phyloP scores from a whole-genome alignment of 805 yeast species.

The Yarrowia deformans region DNA sequence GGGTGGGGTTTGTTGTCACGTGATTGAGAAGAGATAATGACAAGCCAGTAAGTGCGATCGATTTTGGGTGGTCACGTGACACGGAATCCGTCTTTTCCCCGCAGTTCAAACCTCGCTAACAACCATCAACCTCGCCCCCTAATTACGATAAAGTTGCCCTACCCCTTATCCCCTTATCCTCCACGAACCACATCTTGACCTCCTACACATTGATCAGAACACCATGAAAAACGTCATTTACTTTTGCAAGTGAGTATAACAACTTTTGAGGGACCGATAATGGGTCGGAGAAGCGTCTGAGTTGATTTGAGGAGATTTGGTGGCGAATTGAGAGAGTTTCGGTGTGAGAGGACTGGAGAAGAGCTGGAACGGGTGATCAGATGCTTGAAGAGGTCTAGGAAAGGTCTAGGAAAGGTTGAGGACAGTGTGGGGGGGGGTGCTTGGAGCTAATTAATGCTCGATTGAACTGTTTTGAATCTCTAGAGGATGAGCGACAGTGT shows the following conservation, averaged over 20 bases:
- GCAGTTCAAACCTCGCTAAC: too few species aligned
- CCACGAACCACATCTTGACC: background rate
- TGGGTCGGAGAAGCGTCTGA: background rate
- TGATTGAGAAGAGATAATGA: background rate
- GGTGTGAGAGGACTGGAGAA: too few species aligned
- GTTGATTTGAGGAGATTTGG: background rate
- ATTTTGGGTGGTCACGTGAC: too few species aligned
- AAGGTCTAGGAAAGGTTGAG: too few species aligned
- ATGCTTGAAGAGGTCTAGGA: too few species aligned
- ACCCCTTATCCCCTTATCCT: background rate
- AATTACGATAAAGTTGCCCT: background rate
- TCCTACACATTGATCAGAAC: background rate
- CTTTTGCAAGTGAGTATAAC: slow-evolving; percentile 35
- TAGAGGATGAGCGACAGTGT: too few species aligned
- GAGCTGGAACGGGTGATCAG: too few species aligned
- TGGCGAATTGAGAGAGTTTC: background rate
- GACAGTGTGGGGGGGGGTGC: too few species aligned
- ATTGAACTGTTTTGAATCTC: too few species aligned
- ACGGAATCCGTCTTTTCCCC: background rate
- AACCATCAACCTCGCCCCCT: background rate
- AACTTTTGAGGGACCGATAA: background rate
- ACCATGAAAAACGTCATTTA: slow-evolving; percentile 31
- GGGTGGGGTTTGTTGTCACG: background rate
- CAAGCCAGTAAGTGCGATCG: too few species aligned
- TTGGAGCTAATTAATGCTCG: too few species aligned